Evolutionary conservation across 345 rosid genomes (phyloP), one percentile per base, ranked within the genome.

Genomic region (Camelina hispida): DNA sequence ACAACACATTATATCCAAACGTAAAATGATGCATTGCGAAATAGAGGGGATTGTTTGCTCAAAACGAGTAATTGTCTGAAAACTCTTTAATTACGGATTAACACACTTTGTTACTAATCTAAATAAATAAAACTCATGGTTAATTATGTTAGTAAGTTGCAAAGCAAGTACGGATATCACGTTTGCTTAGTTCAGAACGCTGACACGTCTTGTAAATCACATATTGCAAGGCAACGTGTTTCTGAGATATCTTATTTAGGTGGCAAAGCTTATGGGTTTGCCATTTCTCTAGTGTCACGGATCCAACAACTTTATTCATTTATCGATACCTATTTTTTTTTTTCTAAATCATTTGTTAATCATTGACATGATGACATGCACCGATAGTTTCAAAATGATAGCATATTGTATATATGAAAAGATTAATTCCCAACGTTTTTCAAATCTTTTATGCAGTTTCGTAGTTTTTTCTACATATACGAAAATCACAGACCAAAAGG

Each of bases 211-310:
- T 57, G 67, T 66, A 28, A 65, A 55, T 62, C 77, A 73, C 40
- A 17, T 17, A 14, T 11, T 18, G 46, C 58, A 46, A 66, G 55
- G 46, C 68, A 50, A 59, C 78, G 68, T 75, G 79, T 67, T 67
- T 47, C n/a, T 38, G 13, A 5, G 9, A 67, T 13, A 38, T 74
- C 78, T 67, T 50, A 67, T 40, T 28, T 28, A 59, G 37, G 46
- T 74, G 73, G 66, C 66, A 57, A 32, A 34, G 60, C 68, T 74
- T 66, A 18, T 67, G 37, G 46, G 38, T 67, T 60, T 67, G 54
- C 34, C 52, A 74, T 37, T 66, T 28, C 46, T 64, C 10, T 55
- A 11, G 22, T 66, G 71, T 73, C 71, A 73, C 78, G 51, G 71
- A 73, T 44, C 65, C 57, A 48, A 37, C 67, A 48, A 37, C 53